phyloP scores from a whole-genome alignment of 2,329 filamentous ascomycete species.

The Cercospora janseana region DNA sequence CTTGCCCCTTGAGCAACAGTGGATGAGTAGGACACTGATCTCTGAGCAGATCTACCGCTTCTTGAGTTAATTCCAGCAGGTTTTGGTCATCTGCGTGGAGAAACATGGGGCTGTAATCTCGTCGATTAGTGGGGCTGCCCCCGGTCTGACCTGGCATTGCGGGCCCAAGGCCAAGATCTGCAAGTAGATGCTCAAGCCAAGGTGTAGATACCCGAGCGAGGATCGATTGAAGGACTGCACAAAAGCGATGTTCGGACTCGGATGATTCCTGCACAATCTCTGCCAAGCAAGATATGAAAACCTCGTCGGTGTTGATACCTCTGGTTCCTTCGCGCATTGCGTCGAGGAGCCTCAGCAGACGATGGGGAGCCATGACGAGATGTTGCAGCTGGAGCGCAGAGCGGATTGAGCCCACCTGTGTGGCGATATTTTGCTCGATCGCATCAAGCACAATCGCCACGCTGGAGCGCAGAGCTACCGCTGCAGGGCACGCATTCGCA shows the following conservation, averaged over 20 bases:
- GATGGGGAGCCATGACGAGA: slow-evolving; percentile 42
- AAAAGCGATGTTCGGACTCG: slow-evolving; percentile 20
- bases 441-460: slow-evolving; percentile 42
- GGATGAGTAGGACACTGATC: slow-evolving; percentile 10
- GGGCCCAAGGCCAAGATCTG: slow-evolving; percentile 24
- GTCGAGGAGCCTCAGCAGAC: slow-evolving; percentile 25
- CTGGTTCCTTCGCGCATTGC: slow-evolving; percentile 12
- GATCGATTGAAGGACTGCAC: slow-evolving; percentile 20
- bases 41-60: slow-evolving; percentile 16
- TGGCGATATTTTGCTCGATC: slow-evolving; percentile 43
- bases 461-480: slow-evolving; percentile 45
- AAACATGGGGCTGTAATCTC: background rate
- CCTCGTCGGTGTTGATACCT: slow-evolving; percentile 24
- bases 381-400: slow-evolving; percentile 45
- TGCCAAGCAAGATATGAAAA: slow-evolving; percentile 28
- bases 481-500: slow-evolving; percentile 36
- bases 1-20: background rate
- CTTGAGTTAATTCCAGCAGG: slow-evolving; percentile 18
- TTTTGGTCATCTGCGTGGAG: slow-evolving; percentile 8
- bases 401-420: slow-evolving; percentile 28
- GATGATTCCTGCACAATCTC: slow-evolving; percentile 22
- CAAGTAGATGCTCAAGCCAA: slow-evolving; percentile 30
- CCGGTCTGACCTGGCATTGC: background rate
- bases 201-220: slow-evolving; percentile 29
- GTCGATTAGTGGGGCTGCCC: background rate